Conservation (phyloP, 768 basidiomycete genomes). For the Trametes cingulata region DNA sequence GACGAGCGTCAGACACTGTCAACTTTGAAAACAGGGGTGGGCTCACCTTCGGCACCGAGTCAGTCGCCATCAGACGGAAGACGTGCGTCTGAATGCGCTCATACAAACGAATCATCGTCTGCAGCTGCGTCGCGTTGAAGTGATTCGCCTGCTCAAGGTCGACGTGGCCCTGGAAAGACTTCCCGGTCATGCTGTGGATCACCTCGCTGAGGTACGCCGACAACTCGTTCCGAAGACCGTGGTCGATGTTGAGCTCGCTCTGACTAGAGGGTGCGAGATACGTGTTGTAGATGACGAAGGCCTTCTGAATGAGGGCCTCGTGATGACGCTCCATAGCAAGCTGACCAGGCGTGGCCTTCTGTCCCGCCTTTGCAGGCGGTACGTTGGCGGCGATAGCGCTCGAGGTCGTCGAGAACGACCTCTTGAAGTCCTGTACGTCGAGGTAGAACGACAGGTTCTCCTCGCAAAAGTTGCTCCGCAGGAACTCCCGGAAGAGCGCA, state of each 20-base stretch:
- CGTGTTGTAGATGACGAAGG: slow-evolving; percentile 90
- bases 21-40: not conserved
- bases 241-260: slow-evolving; percentile 98
- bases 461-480: slow-evolving; percentile 94
- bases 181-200: slow-evolving; percentile 74
- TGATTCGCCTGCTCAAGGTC: slow-evolving; percentile 79
- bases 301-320: slow-evolving; percentile 90
- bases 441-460: slow-evolving; percentile 98
- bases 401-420: slow-evolving; percentile 93
- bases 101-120: slow-evolving; percentile 90
- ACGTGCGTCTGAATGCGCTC: slow-evolving; percentile 97
- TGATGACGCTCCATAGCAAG: slow-evolving; percentile 97
- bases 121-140: slow-evolving; percentile 94
- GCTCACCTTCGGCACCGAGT: slow-evolving; percentile 93
- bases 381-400: slow-evolving; percentile 71
- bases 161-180: slow-evolving; percentile 74
- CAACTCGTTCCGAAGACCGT: slow-evolving; percentile 91
- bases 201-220: slow-evolving; percentile 92
- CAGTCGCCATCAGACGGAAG: slow-evolving; percentile 96
- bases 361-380: slow-evolving; percentile 35
- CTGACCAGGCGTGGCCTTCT: slow-evolving; percentile 64
- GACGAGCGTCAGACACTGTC: slow-evolving; percentile 6
- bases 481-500: slow-evolving; percentile 90
- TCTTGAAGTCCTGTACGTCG: slow-evolving; percentile 96
- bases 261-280: slow-evolving; percentile 95